Percentiles rank a stretch among this genome's conserved stretches.
These are phyloP conservation scores for Pseudogymnoascus sp. DNA, from an alignment of 2,329 filamentous ascomycete genomes.

Conservation along the genomic window DNA sequence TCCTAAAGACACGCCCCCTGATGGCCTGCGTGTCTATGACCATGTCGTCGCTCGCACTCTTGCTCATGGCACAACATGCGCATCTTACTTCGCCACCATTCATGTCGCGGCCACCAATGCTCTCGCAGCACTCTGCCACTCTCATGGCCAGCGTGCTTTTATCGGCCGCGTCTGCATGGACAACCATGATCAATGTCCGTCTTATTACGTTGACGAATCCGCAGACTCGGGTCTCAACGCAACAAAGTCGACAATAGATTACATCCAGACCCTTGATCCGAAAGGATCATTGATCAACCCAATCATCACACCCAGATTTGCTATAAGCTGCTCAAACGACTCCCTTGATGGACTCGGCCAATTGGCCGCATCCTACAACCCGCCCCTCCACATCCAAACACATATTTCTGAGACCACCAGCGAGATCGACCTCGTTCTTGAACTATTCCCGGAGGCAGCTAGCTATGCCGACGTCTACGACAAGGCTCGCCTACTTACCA, in stretches of 20 bases:
- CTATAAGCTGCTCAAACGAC: slow-evolving; percentile 51
- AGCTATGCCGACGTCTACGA: slow-evolving; percentile 80
- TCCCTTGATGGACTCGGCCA: slow-evolving; percentile 57
- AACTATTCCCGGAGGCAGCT: slow-evolving; percentile 56
- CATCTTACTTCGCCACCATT: slow-evolving; percentile 89
- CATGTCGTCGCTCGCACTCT: slow-evolving; percentile 74
- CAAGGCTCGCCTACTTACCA: slow-evolving; percentile 56
- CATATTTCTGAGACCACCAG: slow-evolving; percentile 77
- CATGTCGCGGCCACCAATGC: slow-evolving; percentile 85
- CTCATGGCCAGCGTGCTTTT: slow-evolving; percentile 76
- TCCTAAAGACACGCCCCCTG: slow-evolving; percentile 34
- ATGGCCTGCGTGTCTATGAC: slow-evolving; percentile 64
- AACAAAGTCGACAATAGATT: slow-evolving; percentile 53
- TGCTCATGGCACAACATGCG: slow-evolving; percentile 84
- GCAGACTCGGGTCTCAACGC: slow-evolving; percentile 48
- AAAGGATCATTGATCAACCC: slow-evolving; percentile 58
- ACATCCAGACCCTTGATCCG: slow-evolving; percentile 64
- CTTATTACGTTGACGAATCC: slow-evolving; percentile 73
- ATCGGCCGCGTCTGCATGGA: slow-evolving; percentile 95
- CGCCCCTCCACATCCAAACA: slow-evolving; percentile 64
- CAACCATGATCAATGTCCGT: slow-evolving; percentile 55
- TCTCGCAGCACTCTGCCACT: slow-evolving; percentile 77
- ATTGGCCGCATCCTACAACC: slow-evolving; percentile 52
- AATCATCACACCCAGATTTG: slow-evolving; percentile 70
- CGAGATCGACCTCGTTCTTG: slow-evolving; percentile 64